Evolutionary conservation across 805 yeast genomes (phyloP), one percentile per base, ranked within the genome.

Genomic region (Kodamaea kakaduensis): DNA sequence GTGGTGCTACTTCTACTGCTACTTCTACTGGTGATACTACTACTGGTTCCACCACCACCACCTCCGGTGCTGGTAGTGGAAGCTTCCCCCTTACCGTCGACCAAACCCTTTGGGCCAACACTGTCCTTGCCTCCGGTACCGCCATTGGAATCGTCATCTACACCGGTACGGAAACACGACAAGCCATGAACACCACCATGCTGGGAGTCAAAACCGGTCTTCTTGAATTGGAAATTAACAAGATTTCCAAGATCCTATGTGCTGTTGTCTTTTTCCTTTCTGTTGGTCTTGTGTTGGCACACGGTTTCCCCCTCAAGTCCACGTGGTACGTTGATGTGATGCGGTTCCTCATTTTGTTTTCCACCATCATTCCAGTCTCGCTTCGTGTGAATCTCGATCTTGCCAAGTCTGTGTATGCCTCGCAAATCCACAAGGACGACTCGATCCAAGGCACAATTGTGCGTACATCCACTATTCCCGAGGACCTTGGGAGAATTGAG

Each of bases 31-130:
- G n/a, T n/a, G n/a, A n/a, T n/a, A n/a, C n/a, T n/a, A n/a, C n/a
- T n/a, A n/a, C n/a, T n/a, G 58, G 52, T 23, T 41, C 50, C 2
- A 41, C 43, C 6, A 39, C 50, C 9, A 44, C 46, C 9, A 7
- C n/a, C n/a, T 37, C 45, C 13, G n/a, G n/a, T n/a, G 30, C 36
- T 9, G 25, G 38, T 20, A 74, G 73, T 26, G 71, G 75, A 17
- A 69, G 79, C 1, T 64, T 73, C 15, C 84, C 93, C 3, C 64
- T 93, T 9, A 71, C 82, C 3, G 78, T 93, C 7, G 99, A 93
- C 58, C 89, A 90, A 52, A 87, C 98, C 0, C 59, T 94, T 55
- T 93, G 99, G 99, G 97, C 97, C 9, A 93, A 93, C 56, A 93
- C 99, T 0, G 97, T 94, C 1, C 67, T 94, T 10, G 97, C 98